A percentile compares a stretch with the other conserved stretches of the same genome.
phyloP scores from a whole-genome alignment of 2,329 filamentous ascomycete genomes.

The Pyrenophora graminea region DNA sequence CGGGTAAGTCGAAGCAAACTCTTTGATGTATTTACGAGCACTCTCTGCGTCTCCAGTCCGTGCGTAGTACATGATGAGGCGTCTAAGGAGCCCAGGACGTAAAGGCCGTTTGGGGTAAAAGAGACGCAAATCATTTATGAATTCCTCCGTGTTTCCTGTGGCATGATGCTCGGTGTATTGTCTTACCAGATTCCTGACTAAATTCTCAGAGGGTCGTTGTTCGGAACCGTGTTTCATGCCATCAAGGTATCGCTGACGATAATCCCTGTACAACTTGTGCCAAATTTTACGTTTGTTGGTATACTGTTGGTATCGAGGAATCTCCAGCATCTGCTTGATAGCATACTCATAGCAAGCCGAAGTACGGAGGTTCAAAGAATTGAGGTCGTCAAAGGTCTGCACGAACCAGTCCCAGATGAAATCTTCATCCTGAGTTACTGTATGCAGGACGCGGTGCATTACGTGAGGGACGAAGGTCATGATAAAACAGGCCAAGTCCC shows the following conservation, averaged over 20 bases:
- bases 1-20: constrained; percentile 21
- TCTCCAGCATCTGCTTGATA: constrained; percentile 28
- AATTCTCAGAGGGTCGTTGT: constrained; percentile 24
- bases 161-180: constrained; percentile 27
- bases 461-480: constrained; percentile 35
- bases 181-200: constrained; percentile 28
- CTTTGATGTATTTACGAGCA: constrained; percentile 42
- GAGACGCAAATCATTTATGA: constrained; percentile 32
- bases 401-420: constrained; percentile 33
- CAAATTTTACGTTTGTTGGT: constrained; percentile 32
- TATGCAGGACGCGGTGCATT: constrained; percentile 30
- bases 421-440: constrained; percentile 26
- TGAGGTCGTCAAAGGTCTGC: constrained; percentile 31
- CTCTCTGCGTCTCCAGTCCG: constrained; percentile 37
- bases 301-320: constrained; percentile 36
- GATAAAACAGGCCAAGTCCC: constrained; percentile 25
- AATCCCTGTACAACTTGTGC: constrained; percentile 33
- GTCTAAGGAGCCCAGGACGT: constrained; percentile 22
- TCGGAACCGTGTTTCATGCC: constrained; percentile 6
- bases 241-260: constrained; percentile 25
- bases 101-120: constrained; percentile 31
- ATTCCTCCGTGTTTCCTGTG: constrained; percentile 20
- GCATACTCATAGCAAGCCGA: constrained; percentile 33
- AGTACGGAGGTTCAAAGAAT: constrained; percentile 22
- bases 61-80: constrained; percentile 38